Evolutionary conservation across 176 grass and related monocot genomes (phyloP), one percentile per base, ranked within the genome.

Genomic region (Areca catechu): DNA sequence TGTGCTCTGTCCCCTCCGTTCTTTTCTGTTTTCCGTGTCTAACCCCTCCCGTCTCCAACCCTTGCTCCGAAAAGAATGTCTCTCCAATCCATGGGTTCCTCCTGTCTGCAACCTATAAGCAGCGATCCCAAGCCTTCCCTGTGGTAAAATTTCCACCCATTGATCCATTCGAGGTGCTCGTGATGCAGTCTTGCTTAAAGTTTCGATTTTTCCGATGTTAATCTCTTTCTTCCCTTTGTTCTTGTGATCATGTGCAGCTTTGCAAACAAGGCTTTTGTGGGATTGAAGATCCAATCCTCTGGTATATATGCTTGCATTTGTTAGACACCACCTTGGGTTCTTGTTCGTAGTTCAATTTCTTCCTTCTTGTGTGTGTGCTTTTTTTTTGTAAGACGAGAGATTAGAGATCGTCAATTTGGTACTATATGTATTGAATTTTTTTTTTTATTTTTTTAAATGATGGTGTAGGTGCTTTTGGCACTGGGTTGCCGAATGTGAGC

Each of bases 191-290:
- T 53, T n/a, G 12, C 37, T 24, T 3, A 10, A 29, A 29, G 28
- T 58, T 28, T 27, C 24, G 23, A 10, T 16, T 54, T 27, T 21
- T 24, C 16, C 3, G 30, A n/a, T 29, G 19, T 47, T 60, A 60
- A 72, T 65, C 5, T n/a, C 5, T 0, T 25, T 52, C 48, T 50
- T 24, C 4, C 59, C 14, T 57, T 34, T 20, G 14, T 10, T 53
- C 15, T 20, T 23, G 21, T 48, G 4, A 25, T 73, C 18, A 66
- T 52, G 28, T 61, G 49, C 78, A 90, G 86, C 54, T 72, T 90
- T 52, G 71, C 78, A 21, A 76, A 62, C 63, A 82, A 63, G 69
- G 71, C 51, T 27, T 85, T 85, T 75, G 82, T 82, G n/a, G 86
- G 82, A 23, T 48, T 84, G 59, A 77, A 71, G 70, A 24, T 70